Evolutionary conservation across 495 filamentous ascomycete species (phyloP).

Genomic region (Penicillium paxilli): DNA sequence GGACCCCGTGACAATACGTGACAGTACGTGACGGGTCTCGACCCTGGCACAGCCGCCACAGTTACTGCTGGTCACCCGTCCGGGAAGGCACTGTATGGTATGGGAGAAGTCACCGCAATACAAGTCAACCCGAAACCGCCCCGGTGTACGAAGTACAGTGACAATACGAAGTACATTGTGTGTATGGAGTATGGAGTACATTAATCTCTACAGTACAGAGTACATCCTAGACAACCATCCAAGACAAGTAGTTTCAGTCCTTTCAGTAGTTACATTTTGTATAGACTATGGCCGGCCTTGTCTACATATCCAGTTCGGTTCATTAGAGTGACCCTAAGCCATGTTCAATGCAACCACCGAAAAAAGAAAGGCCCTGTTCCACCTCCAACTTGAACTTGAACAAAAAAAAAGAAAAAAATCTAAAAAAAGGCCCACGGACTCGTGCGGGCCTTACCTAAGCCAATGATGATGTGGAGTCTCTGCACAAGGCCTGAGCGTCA

Average conservation of each 20-base stretch:
- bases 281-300: not conserved
- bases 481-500: constrained; percentile 14
- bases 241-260: too few species aligned
- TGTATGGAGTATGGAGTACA: not conserved
- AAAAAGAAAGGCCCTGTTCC: constrained; percentile 12
- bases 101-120: constrained; percentile 1
- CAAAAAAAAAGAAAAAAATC: constrained; percentile 18
- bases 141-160: not conserved
- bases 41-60: not conserved
- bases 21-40: constrained; percentile 20
- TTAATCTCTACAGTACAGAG: not conserved
- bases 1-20: constrained; percentile 2
- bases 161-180: not conserved
- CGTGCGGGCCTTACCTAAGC: constrained; percentile 20
- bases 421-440: constrained; percentile 24
- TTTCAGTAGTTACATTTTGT: too few species aligned
- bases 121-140: constrained; percentile 12
- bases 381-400: not conserved
- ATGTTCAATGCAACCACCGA: constrained; percentile 27
- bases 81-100: not conserved
- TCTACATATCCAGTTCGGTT: not conserved
- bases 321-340: not conserved
- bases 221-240: too few species aligned
- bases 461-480: not conserved
- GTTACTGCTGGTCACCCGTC: not conserved